Conservation (phyloP, 805 yeast genomes). For the Schwanniomyces sp. region DNA sequence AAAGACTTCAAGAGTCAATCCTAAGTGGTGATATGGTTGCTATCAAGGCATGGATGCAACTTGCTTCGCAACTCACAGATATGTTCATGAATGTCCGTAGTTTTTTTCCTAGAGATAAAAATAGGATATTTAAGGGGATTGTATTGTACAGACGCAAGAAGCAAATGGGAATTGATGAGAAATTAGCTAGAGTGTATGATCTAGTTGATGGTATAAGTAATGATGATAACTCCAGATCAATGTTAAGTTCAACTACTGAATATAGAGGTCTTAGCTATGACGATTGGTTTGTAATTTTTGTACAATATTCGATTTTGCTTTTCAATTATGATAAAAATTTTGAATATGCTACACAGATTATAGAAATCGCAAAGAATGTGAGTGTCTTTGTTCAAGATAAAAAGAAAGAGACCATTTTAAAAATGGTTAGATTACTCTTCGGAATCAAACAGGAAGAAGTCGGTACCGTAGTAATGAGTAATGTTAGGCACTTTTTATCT, state of each 20-base stretch:
- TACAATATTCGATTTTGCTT: slow-evolving; percentile 71
- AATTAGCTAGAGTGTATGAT: slow-evolving; percentile 64
- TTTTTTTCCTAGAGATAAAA: slow-evolving; percentile 77
- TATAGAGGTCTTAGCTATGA: slow-evolving; percentile 77
- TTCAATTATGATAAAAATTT: slow-evolving; percentile 66
- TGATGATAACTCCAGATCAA: slow-evolving; percentile 27
- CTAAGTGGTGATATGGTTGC: slow-evolving; percentile 53
- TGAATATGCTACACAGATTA: slow-evolving; percentile 48
- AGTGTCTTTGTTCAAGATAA: slow-evolving; percentile 75
- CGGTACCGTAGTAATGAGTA: slow-evolving; percentile 48
- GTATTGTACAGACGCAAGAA: slow-evolving; percentile 60
- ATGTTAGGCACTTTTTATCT: slow-evolving; percentile 62
- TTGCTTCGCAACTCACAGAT: slow-evolving; percentile 80
- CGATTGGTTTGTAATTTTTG: slow-evolving; percentile 82
- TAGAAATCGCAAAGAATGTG: slow-evolving; percentile 73
- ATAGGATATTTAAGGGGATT: slow-evolving; percentile 67
- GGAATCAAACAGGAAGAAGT: slow-evolving; percentile 49
- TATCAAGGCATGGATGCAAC: slow-evolving; percentile 75
- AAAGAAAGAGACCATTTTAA: slow-evolving; percentile 56
- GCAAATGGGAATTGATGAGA: slow-evolving; percentile 68
- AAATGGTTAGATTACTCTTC: slow-evolving; percentile 67
- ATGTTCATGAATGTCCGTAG: slow-evolving; percentile 74
- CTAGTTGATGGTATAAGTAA: slow-evolving; percentile 57
- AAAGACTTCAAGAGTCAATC: slow-evolving; percentile 44
- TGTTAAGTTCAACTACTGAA: slow-evolving; percentile 51